Evolutionary conservation across 192 early-diverging fungal genomes (phyloP), one percentile per base, ranked within the genome.

Genomic region (Allomyces macrogynus): DNA sequence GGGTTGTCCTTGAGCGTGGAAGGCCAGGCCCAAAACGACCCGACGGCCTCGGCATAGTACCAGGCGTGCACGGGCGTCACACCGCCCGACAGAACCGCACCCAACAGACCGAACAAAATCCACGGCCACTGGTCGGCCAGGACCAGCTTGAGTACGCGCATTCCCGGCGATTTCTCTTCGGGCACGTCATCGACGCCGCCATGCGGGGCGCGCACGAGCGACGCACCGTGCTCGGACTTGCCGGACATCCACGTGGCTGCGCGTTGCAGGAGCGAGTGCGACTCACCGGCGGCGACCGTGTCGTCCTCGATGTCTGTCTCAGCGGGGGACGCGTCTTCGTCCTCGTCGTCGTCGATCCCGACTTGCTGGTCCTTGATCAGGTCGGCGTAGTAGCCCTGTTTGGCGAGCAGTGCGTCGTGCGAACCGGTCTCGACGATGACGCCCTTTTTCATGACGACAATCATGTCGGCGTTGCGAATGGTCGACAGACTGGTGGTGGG

Each of bases 381-480:
- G 5, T 68, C 72, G 10, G 64, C 60, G 66, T 85, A 84, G 20
- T 71, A 67, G 0, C 81, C 78, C 12, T 72, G 69, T 18, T 69
- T 73, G 16, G 71, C 70, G 61, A 83, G 66, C 12, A 88, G 70
- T 44, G 81, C 77, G 10, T 73, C 65, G 67, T 84, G 83, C 12
- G 69, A 76, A 18, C 87, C 87, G 16, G 67, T 60, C 65, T 85
- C 80, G 23, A 74, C 40, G 12, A 80, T 72, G 22, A 70, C 63
- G 63, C 78, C 78, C 43, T 72, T 61, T 64, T 72, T 68, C 77
- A 87, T 77, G 24, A 85, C 85, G 25, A 86, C 77, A 63, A 89
- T 89, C 62, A 74, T 27, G 69, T 84, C 76, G 9, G 85, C 85
- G 67, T 87, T 81, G 62, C 78, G 78, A 68, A 89, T 81, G 0